Evolutionary conservation across 352 stramenopile species (phyloP), one percentile per base, ranked within the genome.

Genomic region (Phytophthora ohioensis): DNA sequence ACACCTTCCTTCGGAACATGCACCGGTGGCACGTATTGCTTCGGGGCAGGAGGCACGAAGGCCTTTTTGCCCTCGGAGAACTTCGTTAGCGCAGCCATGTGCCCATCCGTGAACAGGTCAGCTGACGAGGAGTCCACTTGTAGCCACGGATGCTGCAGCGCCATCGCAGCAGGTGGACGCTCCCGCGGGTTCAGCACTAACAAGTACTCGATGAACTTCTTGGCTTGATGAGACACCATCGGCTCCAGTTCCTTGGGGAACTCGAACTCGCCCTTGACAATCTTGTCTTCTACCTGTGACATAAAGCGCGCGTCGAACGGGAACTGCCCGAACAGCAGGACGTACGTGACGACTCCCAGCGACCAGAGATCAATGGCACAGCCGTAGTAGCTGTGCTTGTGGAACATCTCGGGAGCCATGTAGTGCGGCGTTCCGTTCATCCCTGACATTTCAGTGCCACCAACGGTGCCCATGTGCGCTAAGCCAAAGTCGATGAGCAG

Each of bases 401-500:
- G 78, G 59, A 94, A 95, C 80, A 94, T 93, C 68, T 95, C 88
- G 1, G 88, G 88, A 6, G 88, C 88, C 86, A 95, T 93, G 66
- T 92, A 95, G 67, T 93, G 88, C 52, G 81, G 81, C 58, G 88
- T 94, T 55, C 88, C 88, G 67, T 92, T 93, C 82, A 95, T 93
- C 30, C 88, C 88, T 2, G 61, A 81, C 84, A 94, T 92, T 51
- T 82, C 71, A 8, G 42, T 57, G 11, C 48, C 67, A 31, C 79
- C 77, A 8, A 81, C 64, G 15, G 65, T 83, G 17, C 76, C 76
- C 38, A 79, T 69, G 61, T 95, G 82, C 17, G 88, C 86, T 39
- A 95, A 75, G 2, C 88, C 88, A 80, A 95, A 95, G 61, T 95
- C 88, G 35, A 95, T 90, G 12, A 95, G 76, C 66, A 92, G 45